phyloP scores from a whole-genome alignment of 164 flowering plant genomes.

The Houttuynia cordata region DNA sequence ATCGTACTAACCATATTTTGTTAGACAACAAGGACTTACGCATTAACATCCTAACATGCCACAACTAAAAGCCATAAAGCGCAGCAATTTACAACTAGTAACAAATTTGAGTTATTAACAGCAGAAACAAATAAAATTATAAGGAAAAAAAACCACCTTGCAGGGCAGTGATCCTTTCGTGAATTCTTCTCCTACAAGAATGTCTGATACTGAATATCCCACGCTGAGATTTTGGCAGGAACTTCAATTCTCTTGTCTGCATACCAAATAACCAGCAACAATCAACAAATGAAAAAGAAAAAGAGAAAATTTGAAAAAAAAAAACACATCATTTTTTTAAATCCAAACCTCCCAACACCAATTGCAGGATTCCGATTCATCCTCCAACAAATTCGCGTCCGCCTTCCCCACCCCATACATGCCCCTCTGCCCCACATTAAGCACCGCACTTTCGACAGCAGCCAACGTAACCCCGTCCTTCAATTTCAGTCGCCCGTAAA shows the following conservation, averaged over 20 bases:
- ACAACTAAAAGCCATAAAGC: too few species aligned
- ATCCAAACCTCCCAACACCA: constrained; percentile 96
- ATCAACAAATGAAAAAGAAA: neutral
- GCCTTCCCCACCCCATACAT: constrained; percentile 52
- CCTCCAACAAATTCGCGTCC: constrained; percentile 85
- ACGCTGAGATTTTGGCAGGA: constrained; percentile 44
- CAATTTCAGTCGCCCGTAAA: constrained; percentile 36
- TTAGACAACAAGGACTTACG: too few species aligned
- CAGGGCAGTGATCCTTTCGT: constrained; percentile 69
- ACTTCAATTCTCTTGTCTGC: constrained; percentile 70
- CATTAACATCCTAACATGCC: too few species aligned
- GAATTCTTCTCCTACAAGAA: constrained; percentile 65
- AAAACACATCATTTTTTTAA: neutral
- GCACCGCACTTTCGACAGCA: constrained; percentile 44
- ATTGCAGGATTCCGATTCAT: constrained; percentile 43
- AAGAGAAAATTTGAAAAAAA: too few species aligned
- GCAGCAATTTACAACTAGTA: too few species aligned
- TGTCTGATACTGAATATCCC: constrained; percentile 42
- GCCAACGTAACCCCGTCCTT: constrained; percentile 32
- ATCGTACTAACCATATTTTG: too few species aligned
- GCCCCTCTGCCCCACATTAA: constrained; percentile 58
- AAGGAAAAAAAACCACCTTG: constrained; percentile 28
- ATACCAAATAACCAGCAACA: neutral
- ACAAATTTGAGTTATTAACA: too few species aligned
- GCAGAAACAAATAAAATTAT: neutral